Evolutionary conservation across 2,329 filamentous ascomycete genomes (phyloP).

Genomic region (Pseudogymnoascus destructans): DNA sequence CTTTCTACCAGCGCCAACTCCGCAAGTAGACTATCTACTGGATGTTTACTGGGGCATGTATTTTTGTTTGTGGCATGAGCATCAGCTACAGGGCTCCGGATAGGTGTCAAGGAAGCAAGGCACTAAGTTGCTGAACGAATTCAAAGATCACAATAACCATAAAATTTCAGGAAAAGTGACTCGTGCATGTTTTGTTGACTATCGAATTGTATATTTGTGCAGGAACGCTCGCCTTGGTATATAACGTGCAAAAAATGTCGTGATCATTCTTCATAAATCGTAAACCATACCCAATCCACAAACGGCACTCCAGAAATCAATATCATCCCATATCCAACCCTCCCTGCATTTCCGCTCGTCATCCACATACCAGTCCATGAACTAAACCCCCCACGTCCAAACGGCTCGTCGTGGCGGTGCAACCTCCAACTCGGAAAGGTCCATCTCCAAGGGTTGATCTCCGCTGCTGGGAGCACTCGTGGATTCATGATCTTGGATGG

Average conservation of each 20-base stretch:
- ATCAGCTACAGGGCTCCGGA: slow-evolving; percentile 7
- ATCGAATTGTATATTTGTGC: not conserved
- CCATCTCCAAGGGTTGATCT: not conserved
- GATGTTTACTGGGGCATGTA: slow-evolving; percentile 20
- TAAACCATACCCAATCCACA: not conserved
- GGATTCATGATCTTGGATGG: not conserved
- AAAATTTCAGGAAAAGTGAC: not conserved
- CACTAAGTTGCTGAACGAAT: slow-evolving; percentile 8
- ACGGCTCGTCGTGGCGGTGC: not conserved
- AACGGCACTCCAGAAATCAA: not conserved
- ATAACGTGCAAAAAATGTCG: not conserved
- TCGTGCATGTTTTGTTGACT: not conserved
- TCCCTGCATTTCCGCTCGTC: not conserved
- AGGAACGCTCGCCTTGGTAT: not conserved
- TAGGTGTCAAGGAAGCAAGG: slow-evolving; percentile 6
- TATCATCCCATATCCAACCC: not conserved
- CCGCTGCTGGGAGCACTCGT: not conserved
- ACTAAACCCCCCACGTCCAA: not conserved
- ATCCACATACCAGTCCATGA: not conserved
- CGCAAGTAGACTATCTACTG: slow-evolving; percentile 64
- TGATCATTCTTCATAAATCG: not conserved
- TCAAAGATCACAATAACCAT: not conserved
- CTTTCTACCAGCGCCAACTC: slow-evolving; percentile 99
- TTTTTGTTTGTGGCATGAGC: slow-evolving; percentile 8
- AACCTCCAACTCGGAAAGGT: not conserved